Evolutionary conservation across 495 filamentous ascomycete genomes (phyloP).

Genomic region (Podospora appendiculata): DNA sequence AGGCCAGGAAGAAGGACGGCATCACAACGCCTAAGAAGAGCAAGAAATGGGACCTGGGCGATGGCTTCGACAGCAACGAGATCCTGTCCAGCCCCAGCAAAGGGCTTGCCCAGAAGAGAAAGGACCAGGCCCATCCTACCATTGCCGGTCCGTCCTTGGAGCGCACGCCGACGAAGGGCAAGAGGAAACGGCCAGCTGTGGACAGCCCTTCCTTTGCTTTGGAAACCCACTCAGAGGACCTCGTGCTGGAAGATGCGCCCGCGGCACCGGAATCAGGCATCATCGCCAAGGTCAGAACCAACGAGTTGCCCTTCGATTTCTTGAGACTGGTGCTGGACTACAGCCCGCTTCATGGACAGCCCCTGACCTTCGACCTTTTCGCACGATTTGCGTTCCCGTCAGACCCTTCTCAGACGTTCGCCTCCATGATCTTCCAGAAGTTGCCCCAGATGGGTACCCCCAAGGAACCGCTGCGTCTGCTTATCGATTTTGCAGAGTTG

Average conservation of each 20-base stretch:
- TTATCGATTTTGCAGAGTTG: conserved; percentile 36
- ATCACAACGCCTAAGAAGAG: conserved; percentile 41
- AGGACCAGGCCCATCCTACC: conserved; percentile 17
- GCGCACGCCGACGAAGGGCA: conserved; percentile 41
- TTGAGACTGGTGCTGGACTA: conserved; percentile 36
- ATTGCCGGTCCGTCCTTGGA: conserved; percentile 29
- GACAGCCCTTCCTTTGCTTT: conserved; percentile 43
- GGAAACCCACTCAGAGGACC: conserved; percentile 30
- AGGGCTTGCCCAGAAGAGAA: conserved; percentile 23
- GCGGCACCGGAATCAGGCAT: neutral
- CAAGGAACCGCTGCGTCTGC: conserved; percentile 26
- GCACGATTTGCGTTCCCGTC: conserved; percentile 34
- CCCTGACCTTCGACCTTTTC: conserved; percentile 35
- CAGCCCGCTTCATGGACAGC: conserved; percentile 22
- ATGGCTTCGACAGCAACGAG: conserved; percentile 50
- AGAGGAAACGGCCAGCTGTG: conserved; percentile 41
- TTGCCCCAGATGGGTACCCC: conserved; percentile 29
- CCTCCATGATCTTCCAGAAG: conserved; percentile 36
- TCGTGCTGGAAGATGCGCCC: neutral
- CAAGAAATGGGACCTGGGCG: conserved; percentile 35
- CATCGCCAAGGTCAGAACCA: neutral
- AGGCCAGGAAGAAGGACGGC: conserved; percentile 28
- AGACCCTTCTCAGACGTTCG: conserved; percentile 28
- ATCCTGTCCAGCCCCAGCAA: conserved; percentile 37
- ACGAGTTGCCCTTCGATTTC: conserved; percentile 27